phyloP scores from a whole-genome alignment of 1,284 basidiomycete species.

The Ustanciosporium gigantosporum region DNA sequence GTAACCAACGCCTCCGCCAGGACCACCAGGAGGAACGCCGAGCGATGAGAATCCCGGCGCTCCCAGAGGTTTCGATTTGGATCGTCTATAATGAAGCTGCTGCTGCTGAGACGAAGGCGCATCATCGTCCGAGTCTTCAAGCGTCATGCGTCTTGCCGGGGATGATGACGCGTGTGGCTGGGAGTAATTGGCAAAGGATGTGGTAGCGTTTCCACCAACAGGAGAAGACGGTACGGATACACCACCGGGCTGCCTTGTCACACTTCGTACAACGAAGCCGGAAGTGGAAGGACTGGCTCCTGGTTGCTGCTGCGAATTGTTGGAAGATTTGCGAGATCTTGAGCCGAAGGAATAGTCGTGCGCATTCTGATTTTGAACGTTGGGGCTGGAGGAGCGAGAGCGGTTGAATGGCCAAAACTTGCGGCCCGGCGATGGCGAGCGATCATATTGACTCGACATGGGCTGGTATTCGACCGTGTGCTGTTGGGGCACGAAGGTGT shows the following conservation, averaged over 20 bases:
- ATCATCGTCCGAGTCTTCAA: conserved; percentile 35
- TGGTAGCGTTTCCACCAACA: conserved; percentile 1
- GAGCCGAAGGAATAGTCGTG: conserved; percentile 6
- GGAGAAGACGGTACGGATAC: conserved; percentile 32
- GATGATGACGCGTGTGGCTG: conserved; percentile 1
- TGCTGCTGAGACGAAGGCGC: conserved; percentile 1
- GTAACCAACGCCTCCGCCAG: conserved; percentile 50
- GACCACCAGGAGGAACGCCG: conserved; percentile 51
- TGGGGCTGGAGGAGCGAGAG: conserved; percentile 37
- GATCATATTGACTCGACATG: conserved; percentile 1
- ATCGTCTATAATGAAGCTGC: conserved; percentile 26
- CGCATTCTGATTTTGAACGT: conserved; percentile 11
- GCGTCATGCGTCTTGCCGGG: conserved; percentile 13
- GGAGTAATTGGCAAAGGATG: conserved; percentile 4
- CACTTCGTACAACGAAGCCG: conserved; percentile 49
- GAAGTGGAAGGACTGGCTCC: conserved; percentile 16
- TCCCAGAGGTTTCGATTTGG: conserved; percentile 32
- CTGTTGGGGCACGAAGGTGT: neutral
- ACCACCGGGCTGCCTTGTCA: conserved; percentile 46
- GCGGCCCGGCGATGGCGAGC: conserved; percentile 15
- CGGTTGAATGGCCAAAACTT: conserved; percentile 44
- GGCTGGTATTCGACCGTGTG: neutral
- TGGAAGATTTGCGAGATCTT: conserved; percentile 23
- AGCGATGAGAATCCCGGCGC: conserved; percentile 13
- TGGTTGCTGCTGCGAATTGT: conserved; percentile 6